Conservation (phyloP, 768 basidiomycete species). For the Candolleomyces efflorescens region DNA sequence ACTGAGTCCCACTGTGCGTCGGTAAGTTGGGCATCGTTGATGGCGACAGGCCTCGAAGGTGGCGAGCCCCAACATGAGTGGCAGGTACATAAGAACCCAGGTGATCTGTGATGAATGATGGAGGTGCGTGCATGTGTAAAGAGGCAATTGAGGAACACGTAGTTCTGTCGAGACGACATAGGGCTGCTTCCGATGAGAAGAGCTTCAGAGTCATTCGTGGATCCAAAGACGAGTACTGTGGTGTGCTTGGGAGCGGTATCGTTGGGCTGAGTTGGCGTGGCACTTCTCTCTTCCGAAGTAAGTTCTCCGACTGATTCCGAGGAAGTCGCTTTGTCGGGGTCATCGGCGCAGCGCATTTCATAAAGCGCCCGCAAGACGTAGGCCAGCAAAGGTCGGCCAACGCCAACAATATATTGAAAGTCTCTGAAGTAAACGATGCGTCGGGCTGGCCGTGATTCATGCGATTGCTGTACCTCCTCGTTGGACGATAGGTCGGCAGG, state of each 20-base stretch:
- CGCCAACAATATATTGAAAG: constrained; percentile 4
- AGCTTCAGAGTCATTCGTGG: not conserved
- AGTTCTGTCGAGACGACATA: not conserved
- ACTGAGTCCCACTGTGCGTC: not conserved
- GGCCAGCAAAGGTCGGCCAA: constrained; percentile 3
- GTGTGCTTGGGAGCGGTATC: not conserved
- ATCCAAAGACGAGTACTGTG: not conserved
- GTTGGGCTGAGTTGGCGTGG: too few relatives aligned
- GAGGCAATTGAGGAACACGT: not conserved
- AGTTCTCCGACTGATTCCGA: too few relatives aligned
- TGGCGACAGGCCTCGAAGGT: not conserved
- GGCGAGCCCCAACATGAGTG: not conserved
- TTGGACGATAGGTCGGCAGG: not conserved
- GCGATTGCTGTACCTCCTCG: too few relatives aligned
- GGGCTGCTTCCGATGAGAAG: not conserved
- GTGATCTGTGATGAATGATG: not conserved
- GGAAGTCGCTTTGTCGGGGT: too few relatives aligned
- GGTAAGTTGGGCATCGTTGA: not conserved
- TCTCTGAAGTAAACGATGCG: constrained; percentile 10
- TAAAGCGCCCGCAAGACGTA: constrained; percentile 2
- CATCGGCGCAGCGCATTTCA: not conserved
- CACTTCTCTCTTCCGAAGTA: too few relatives aligned
- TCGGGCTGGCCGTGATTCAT: too few relatives aligned
- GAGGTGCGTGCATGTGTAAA: not conserved
- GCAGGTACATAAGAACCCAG: not conserved